Evolutionary conservation across 495 filamentous ascomycete genomes (phyloP).

Genomic region (Peziza echinospora): DNA sequence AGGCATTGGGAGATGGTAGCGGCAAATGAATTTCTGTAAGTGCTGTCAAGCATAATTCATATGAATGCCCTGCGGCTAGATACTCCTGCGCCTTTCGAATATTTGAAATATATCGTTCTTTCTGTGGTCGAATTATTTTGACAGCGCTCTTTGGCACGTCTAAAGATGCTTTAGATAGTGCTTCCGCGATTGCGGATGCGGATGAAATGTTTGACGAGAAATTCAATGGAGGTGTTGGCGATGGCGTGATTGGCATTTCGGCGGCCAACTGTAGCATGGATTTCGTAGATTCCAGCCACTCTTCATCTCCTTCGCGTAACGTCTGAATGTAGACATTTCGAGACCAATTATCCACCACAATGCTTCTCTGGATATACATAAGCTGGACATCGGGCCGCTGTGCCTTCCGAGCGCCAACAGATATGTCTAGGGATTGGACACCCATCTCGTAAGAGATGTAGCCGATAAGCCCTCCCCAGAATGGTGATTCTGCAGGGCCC

Average conservation of each 20-base stretch:
- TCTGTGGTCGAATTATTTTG: conserved; percentile 4
- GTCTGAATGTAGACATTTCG: conserved; percentile 43
- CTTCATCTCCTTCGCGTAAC: conserved; percentile 21
- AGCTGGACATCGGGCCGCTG: conserved; percentile 40
- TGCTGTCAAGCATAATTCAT: conserved; percentile 77
- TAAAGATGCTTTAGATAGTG: background rate
- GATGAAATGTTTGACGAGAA: background rate
- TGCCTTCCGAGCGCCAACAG: conserved; percentile 5
- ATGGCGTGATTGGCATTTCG: conserved; percentile 8
- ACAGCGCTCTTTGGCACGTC: conserved; percentile 3
- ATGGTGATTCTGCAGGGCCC: conserved; percentile 29
- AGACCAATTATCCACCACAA: conserved; percentile 54
- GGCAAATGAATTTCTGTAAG: conserved; percentile 40
- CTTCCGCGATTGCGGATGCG: background rate
- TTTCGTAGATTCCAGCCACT: conserved; percentile 10
- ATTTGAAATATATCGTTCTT: conserved; percentile 9
- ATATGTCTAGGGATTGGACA: conserved; percentile 36
- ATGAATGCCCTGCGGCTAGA: conserved; percentile 63
- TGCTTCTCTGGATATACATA: conserved; percentile 53
- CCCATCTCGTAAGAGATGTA: conserved; percentile 81
- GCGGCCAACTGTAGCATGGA: conserved; percentile 5
- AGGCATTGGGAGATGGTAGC: conserved; percentile 23
- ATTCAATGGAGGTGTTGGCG: conserved; percentile 8
- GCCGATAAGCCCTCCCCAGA: conserved; percentile 78
- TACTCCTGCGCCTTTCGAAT: conserved; percentile 47